Conservation (phyloP, 371 early-diverging fungal genomes). For the Dentiscutata heterogama region DNA sequence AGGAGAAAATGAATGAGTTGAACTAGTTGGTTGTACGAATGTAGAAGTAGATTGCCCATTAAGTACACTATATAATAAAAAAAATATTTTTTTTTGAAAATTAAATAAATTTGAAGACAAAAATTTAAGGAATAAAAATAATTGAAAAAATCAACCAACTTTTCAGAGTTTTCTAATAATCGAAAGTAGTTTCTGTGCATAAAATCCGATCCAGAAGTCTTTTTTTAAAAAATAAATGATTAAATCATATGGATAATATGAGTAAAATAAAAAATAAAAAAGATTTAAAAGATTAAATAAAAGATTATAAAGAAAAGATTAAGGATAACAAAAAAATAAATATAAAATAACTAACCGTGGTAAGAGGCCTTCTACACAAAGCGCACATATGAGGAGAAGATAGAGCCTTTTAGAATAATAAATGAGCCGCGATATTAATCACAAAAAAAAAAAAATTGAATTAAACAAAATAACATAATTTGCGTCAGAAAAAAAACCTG, state of each 20-base stretch:
- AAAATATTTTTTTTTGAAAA: background rate
- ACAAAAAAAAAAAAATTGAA: background rate
- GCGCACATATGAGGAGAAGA: background rate
- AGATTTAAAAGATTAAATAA: background rate
- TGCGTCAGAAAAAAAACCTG: conserved; percentile 51
- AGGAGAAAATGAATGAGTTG: background rate
- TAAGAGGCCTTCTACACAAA: background rate
- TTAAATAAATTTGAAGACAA: background rate
- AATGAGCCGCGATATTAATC: conserved; percentile 6
- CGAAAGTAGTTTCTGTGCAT: conserved; percentile 78
- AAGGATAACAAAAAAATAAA: no score
- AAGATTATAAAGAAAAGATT: no score
- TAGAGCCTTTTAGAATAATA: conserved; percentile 31
- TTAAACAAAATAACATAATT: background rate
- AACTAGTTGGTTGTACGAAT: conserved; percentile 25
- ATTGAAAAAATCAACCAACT: background rate
- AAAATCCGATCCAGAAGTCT: conserved; percentile 56
- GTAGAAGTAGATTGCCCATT: conserved; percentile 25
- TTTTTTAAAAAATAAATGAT: no score
- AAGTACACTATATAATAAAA: conserved; percentile 16
- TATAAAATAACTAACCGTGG: conserved; percentile 33
- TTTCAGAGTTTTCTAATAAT: conserved; percentile 26
- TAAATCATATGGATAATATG: background rate
- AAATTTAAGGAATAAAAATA: conserved; percentile 4
- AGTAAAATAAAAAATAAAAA: background rate